A percentile compares a stretch with the other conserved stretches of the same genome.
Evolutionary conservation across 176 grass and related monocot genomes (phyloP).

Genomic region (Aegilops sharonensis): DNA sequence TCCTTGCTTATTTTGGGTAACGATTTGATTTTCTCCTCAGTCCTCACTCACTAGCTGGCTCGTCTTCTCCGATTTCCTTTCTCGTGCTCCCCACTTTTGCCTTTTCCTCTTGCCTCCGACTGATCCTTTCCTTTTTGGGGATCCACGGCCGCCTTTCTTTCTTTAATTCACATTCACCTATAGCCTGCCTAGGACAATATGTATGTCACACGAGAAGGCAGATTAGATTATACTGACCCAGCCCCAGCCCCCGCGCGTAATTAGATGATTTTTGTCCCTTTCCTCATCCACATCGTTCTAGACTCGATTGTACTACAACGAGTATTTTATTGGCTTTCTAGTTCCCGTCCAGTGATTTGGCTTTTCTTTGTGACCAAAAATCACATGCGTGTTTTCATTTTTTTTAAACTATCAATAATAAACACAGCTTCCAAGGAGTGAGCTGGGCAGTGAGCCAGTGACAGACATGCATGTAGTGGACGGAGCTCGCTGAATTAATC

Average conservation of each 20-base stretch:
- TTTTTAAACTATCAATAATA: background rate
- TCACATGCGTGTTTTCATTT: background rate
- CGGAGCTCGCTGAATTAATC: background rate
- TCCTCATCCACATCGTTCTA: background rate
- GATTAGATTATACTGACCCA: background rate
- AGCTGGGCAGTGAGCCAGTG: background rate
- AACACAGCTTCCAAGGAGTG: conserved; percentile 30
- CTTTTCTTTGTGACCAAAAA: background rate
- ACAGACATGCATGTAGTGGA: conserved; percentile 21
- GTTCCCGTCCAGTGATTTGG: background rate
- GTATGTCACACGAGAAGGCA: background rate
- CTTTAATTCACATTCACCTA: conserved; percentile 5
- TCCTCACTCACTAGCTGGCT: background rate
- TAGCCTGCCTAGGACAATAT: background rate
- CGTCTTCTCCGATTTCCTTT: conserved; percentile 11
- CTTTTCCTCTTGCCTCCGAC: conserved; percentile 3
- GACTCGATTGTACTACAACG: conserved; percentile 2
- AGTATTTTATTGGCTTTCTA: conserved; percentile 20
- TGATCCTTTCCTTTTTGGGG: conserved; percentile 30
- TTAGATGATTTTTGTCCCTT: background rate
- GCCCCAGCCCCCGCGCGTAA: background rate
- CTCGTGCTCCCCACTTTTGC: conserved; percentile 2
- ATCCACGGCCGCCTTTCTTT: conserved; percentile 3
- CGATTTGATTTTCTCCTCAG: background rate
- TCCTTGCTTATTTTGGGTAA: conserved; percentile 42